These are phyloP conservation scores for Populus tomentosa DNA, from an alignment of 441 rosid genomes.

Conservation along the genomic window DNA sequence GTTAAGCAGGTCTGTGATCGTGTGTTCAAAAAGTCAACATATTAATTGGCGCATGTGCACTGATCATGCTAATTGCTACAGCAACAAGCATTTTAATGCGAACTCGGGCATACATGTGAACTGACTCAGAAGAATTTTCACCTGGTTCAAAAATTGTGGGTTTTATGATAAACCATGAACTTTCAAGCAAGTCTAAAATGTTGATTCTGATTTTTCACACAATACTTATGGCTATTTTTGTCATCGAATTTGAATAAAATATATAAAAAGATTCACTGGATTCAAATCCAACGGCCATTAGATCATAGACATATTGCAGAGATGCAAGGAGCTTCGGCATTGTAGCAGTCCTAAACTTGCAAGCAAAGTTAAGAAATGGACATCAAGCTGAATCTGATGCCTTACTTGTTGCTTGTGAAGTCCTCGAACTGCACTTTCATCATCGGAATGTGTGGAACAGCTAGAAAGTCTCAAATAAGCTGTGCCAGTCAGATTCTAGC, in stretches of 20 bases:
- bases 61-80: too few species aligned
- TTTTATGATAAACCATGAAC: too few species aligned
- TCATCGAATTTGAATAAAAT: not conserved
- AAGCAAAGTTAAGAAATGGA: not conserved
- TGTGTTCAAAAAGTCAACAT: too few species aligned
- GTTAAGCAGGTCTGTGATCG: too few species aligned
- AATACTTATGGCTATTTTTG: too few species aligned
- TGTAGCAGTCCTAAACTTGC: not conserved
- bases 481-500: conserved; percentile 3
- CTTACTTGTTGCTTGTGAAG: not conserved
- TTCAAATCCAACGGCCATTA: too few species aligned
- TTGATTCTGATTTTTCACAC: too few species aligned
- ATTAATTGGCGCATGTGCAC: too few species aligned
- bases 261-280: too few species aligned
- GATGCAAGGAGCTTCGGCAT: not conserved
- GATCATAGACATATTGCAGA: too few species aligned
- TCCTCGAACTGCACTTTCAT: not conserved
- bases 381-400: conserved; percentile 28
- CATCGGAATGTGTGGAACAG: not conserved
- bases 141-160: not conserved
- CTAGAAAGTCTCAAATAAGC: not conserved
- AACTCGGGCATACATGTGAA: too few species aligned
- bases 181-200: not conserved
- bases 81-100: not conserved
- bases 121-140: not conserved